These are phyloP conservation scores for Arachis hypogaea DNA, from an alignment of 306 rosid species.

Conservation along the genomic window DNA sequence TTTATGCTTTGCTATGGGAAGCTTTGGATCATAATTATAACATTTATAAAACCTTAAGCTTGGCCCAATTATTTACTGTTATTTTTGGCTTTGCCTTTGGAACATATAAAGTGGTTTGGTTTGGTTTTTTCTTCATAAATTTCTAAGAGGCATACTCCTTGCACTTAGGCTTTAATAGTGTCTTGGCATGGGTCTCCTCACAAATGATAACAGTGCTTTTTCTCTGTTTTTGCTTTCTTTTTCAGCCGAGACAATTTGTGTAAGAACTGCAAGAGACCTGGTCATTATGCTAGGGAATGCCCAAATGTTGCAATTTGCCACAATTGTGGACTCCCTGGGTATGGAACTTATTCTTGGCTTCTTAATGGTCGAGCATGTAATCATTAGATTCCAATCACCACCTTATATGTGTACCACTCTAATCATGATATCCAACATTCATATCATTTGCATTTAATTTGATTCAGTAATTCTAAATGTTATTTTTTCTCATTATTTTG, in stretches of 20 bases:
- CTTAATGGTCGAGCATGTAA: conserved; percentile 15
- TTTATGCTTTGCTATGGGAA: conserved; percentile 36
- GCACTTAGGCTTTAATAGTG: conserved; percentile 20
- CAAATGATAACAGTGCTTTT: not conserved
- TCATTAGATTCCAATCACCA: not conserved
- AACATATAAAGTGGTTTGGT: not conserved
- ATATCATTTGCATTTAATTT: not conserved
- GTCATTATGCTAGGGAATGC: conserved; percentile 97
- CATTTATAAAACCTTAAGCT: conserved; percentile 23
- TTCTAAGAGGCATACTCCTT: not conserved
- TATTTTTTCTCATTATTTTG: not conserved
- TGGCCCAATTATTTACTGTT: conserved; percentile 4
- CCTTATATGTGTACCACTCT: not conserved
- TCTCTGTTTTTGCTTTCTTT: conserved; percentile 24
- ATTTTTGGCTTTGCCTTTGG: not conserved
- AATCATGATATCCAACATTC: not conserved
- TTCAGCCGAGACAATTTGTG: conserved; percentile 94
- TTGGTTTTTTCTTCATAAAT: not conserved
- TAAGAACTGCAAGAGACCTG: conserved; percentile 99
- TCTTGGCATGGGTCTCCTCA: not conserved
- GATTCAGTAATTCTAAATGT: not conserved
- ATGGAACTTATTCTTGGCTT: conserved; percentile 38
- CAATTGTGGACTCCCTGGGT: conserved; percentile 98
- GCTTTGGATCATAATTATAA: conserved; percentile 10
- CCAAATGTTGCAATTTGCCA: conserved; percentile 99